phyloP scores from a whole-genome alignment of 257 asterid species.

The Capsicum chinense region DNA sequence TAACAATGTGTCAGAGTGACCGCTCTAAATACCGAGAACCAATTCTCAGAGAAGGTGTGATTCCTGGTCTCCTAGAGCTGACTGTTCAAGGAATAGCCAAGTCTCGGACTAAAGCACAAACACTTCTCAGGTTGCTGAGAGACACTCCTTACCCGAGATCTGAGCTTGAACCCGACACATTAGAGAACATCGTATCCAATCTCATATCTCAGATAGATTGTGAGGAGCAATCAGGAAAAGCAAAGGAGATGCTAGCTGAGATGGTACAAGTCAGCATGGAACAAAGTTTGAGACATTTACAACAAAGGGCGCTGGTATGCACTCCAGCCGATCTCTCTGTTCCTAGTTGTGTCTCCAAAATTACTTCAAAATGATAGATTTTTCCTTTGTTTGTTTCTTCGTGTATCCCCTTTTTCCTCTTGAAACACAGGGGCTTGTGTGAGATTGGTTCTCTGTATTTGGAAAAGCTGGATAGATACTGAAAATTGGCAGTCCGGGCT shows the following conservation, averaged over 20 bases:
- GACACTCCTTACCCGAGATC: constrained; percentile 84
- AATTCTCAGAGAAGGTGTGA: constrained; percentile 87
- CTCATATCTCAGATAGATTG: constrained; percentile 80
- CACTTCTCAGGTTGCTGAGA: constrained; percentile 67
- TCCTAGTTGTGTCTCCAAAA: constrained; percentile 55
- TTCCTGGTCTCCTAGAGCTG: constrained; percentile 95
- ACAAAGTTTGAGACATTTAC: constrained; percentile 84
- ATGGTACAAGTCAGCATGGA: constrained; percentile 99
- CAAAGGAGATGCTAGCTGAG: constrained; percentile 89
- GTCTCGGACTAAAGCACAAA: constrained; percentile 74
- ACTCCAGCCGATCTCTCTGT: constrained; percentile 64
- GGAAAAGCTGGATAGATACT: constrained; percentile 17
- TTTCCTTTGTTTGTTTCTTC: background rate
- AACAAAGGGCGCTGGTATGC: constrained; percentile 75
- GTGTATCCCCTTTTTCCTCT: background rate
- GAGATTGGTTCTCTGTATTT: constrained; percentile 26
- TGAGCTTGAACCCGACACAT: constrained; percentile 69
- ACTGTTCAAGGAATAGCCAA: constrained; percentile 86
- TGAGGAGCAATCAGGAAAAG: constrained; percentile 78
- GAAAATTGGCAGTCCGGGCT: constrained; percentile 77
- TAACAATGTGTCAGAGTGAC: constrained; percentile 77
- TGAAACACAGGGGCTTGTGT: constrained; percentile 24
- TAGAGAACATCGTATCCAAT: constrained; percentile 75
- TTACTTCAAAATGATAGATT: constrained; percentile 51
- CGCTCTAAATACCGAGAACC: constrained; percentile 78